Evolutionary conservation across 2,329 filamentous ascomycete genomes (phyloP).

Genomic region (Incumbomyces lentus): DNA sequence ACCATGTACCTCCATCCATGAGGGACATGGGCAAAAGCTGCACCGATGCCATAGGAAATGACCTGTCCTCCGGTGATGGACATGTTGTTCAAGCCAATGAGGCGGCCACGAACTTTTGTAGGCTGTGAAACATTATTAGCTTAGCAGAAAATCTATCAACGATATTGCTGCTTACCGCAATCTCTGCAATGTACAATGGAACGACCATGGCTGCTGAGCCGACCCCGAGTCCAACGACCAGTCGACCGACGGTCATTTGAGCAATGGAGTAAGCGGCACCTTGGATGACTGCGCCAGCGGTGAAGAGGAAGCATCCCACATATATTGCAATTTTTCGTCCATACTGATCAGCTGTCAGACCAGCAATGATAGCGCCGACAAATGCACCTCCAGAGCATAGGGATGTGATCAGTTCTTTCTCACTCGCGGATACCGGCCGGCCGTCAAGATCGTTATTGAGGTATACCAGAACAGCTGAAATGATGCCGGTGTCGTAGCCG

Average conservation of each 20-base stretch:
- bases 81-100: slow-evolving; percentile 42
- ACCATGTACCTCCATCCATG: slow-evolving; percentile 44
- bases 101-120: slow-evolving; percentile 39
- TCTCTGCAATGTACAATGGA: slow-evolving; percentile 41
- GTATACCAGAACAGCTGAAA: slow-evolving; percentile 36
- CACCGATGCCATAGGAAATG: slow-evolving; percentile 33
- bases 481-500: slow-evolving; percentile 40
- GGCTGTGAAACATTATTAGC: slow-evolving; percentile 20
- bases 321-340: slow-evolving; percentile 35
- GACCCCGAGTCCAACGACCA: slow-evolving; percentile 42
- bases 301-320: slow-evolving; percentile 32
- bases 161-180: slow-evolving; percentile 23
- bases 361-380: slow-evolving; percentile 32
- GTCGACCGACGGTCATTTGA: slow-evolving; percentile 36
- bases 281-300: slow-evolving; percentile 30
- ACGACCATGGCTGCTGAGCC: slow-evolving; percentile 40
- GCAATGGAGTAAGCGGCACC: slow-evolving; percentile 29
- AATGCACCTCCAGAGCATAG: slow-evolving; percentile 41
- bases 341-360: slow-evolving; percentile 29
- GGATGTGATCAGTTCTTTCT: slow-evolving; percentile 44
- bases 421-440: slow-evolving; percentile 29
- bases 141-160: too few relatives aligned
- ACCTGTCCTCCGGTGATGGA: slow-evolving; percentile 33
- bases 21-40: slow-evolving; percentile 31
- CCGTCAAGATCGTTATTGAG: slow-evolving; percentile 32